These are phyloP conservation scores for Exophiala spinifera DNA, from an alignment of 2,329 filamentous ascomycete species.

Conservation along the genomic window DNA sequence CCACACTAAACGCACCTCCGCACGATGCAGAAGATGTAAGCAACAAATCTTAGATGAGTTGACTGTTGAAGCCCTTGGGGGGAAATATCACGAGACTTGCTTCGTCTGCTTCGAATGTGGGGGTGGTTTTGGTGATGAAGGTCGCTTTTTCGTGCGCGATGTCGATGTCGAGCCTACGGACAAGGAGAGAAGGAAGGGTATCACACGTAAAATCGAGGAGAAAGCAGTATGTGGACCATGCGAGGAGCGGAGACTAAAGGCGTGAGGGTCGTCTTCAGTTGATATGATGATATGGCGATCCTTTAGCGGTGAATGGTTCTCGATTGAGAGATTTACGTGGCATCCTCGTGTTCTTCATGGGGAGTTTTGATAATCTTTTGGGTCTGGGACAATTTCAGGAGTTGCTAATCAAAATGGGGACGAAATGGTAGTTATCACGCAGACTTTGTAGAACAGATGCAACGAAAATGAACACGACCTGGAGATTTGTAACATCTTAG, in stretches of 20 bases:
- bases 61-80: slow-evolving; percentile 82
- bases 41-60: slow-evolving; percentile 83
- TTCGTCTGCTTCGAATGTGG: slow-evolving; percentile 75
- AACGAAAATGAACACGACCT: background rate
- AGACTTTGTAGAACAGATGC: background rate
- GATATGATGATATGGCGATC: too few species aligned
- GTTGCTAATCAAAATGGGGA: background rate
- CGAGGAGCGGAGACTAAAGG: slow-evolving; percentile 61
- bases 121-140: slow-evolving; percentile 57
- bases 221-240: slow-evolving; percentile 61
- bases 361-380: background rate
- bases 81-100: slow-evolving; percentile 90
- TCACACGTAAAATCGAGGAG: slow-evolving; percentile 42
- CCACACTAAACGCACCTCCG: slow-evolving; percentile 85
- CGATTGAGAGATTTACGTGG: too few species aligned
- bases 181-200: slow-evolving; percentile 47
- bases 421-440: background rate
- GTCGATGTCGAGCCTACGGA: slow-evolving; percentile 46
- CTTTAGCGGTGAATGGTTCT: background rate
- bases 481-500: too few species aligned
- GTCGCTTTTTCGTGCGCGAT: slow-evolving; percentile 61
- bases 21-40: slow-evolving; percentile 83
- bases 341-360: too few species aligned
- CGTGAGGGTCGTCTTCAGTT: slow-evolving; percentile 34
- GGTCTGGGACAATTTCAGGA: background rate